These are phyloP conservation scores for Dactylellina haptotyla DNA, from an alignment of 2,329 filamentous ascomycete species.

Conservation along the genomic window DNA sequence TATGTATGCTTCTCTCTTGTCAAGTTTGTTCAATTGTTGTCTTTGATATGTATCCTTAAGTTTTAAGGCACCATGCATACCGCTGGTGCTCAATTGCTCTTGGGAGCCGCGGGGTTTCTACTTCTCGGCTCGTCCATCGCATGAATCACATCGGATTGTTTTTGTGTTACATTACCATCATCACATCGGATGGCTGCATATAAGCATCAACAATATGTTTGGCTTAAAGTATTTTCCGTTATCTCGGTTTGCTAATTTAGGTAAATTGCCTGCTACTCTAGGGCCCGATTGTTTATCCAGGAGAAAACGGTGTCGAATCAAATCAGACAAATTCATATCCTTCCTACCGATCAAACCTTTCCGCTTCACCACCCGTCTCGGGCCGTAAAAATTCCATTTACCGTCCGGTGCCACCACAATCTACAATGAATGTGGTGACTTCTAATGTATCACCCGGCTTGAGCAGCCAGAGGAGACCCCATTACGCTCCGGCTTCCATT, in stretches of 20 bases:
- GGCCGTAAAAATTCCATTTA: slow-evolving; percentile 34
- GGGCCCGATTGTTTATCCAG: slow-evolving; percentile 41
- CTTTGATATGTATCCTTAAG: no score
- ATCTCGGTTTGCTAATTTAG: slow-evolving; percentile 26
- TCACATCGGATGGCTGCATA: slow-evolving; percentile 2
- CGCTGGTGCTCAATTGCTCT: no score
- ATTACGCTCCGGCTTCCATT: slow-evolving; percentile 33
- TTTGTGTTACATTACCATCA: background rate
- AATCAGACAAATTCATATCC: slow-evolving; percentile 30
- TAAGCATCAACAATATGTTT: background rate
- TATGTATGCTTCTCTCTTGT: slow-evolving; percentile 34
- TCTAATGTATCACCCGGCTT: slow-evolving; percentile 48
- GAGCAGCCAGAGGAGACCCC: slow-evolving; percentile 33
- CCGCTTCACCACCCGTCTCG: slow-evolving; percentile 35
- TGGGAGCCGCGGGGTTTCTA: no score
- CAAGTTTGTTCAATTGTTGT: no score
- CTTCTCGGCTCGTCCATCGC: no score
- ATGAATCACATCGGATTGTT: no score
- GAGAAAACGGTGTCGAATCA: slow-evolving; percentile 24
- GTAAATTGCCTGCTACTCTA: background rate
- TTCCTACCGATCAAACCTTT: slow-evolving; percentile 33
- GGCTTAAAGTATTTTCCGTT: background rate
- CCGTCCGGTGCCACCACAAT: slow-evolving; percentile 23
- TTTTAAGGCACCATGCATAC: no score
- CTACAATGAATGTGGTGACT: slow-evolving; percentile 46